Evolutionary conservation across 352 stramenopile genomes (phyloP).

Genomic region (Pythium aristosporum): DNA sequence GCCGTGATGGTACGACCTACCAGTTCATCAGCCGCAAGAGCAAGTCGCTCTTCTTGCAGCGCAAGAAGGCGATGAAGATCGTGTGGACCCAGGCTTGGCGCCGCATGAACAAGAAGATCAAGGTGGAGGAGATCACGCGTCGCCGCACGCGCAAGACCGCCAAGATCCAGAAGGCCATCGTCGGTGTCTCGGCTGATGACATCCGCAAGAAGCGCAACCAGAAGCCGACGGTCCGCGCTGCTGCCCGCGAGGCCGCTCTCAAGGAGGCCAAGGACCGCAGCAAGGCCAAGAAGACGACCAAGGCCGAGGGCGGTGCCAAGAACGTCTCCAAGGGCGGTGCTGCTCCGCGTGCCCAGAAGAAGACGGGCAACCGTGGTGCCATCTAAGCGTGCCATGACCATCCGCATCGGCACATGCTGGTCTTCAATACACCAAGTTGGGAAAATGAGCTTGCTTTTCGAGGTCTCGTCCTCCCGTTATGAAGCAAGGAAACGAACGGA

Average conservation of each 20-base stretch:
- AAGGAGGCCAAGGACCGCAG: constrained; percentile 91
- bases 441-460: constrained; percentile 33
- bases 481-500: not conserved
- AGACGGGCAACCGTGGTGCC: constrained; percentile 88
- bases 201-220: constrained; percentile 98
- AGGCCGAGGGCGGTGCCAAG: constrained; percentile 64
- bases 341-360: constrained; percentile 79
- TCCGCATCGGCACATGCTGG: constrained; percentile 8
- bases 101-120: constrained; percentile 99
- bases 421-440: constrained; percentile 25
- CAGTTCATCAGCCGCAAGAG: constrained; percentile 97
- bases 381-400: constrained; percentile 52
- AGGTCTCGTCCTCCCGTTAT: constrained; percentile 9
- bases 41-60: constrained; percentile 97
- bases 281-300: constrained; percentile 83
- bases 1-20: constrained; percentile 95
- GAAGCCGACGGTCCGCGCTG: constrained; percentile 92
- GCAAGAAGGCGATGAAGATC: constrained; percentile 99
- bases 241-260: constrained; percentile 89
- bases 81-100: constrained; percentile 98
- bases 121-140: constrained; percentile 85
- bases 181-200: constrained; percentile 96
- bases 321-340: constrained; percentile 54
- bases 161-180: constrained; percentile 97
- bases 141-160: constrained; percentile 91